phyloP scores from a whole-genome alignment of 805 yeast species.

The Spathaspora passalidarum region DNA sequence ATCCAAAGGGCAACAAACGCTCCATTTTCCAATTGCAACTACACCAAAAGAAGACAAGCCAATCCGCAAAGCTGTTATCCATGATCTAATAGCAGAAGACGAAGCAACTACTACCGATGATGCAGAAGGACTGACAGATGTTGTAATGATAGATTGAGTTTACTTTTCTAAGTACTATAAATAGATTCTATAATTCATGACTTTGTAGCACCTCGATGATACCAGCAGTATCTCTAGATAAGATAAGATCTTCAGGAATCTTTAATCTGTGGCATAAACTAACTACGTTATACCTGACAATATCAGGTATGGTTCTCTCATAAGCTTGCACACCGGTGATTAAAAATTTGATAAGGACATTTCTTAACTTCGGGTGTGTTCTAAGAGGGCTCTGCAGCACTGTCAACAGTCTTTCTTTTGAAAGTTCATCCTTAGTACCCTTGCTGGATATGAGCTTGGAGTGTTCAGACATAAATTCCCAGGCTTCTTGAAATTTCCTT shows the following conservation, averaged over 20 bases:
- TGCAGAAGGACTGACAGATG: not conserved
- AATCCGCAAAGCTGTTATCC: constrained; percentile 32
- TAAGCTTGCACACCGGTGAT: constrained; percentile 35
- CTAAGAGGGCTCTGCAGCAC: constrained; percentile 6
- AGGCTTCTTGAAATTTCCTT: constrained; percentile 45
- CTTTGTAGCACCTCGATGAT: constrained; percentile 27
- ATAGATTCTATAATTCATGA: not conserved
- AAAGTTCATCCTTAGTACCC: not conserved
- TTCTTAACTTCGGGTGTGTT: constrained; percentile 4
- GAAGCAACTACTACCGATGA: not conserved
- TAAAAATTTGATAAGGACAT: constrained; percentile 22
- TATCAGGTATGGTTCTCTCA: constrained; percentile 40
- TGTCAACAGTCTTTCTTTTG: not conserved
- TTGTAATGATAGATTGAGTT: not conserved
- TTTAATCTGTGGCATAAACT: constrained; percentile 28
- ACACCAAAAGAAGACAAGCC: constrained; percentile 7
- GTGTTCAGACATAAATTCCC: constrained; percentile 24
- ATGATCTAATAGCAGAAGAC: constrained; percentile 27
- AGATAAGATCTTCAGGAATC: constrained; percentile 14
- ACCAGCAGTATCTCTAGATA: constrained; percentile 24
- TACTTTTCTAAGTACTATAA: not conserved
- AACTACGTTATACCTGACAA: constrained; percentile 33
- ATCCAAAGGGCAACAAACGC: constrained; percentile 42
- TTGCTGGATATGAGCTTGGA: constrained; percentile 5
- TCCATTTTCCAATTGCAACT: constrained; percentile 14